phyloP scores from a whole-genome alignment of 768 basidiomycete genomes.

The Rossbeevera mucosa region DNA sequence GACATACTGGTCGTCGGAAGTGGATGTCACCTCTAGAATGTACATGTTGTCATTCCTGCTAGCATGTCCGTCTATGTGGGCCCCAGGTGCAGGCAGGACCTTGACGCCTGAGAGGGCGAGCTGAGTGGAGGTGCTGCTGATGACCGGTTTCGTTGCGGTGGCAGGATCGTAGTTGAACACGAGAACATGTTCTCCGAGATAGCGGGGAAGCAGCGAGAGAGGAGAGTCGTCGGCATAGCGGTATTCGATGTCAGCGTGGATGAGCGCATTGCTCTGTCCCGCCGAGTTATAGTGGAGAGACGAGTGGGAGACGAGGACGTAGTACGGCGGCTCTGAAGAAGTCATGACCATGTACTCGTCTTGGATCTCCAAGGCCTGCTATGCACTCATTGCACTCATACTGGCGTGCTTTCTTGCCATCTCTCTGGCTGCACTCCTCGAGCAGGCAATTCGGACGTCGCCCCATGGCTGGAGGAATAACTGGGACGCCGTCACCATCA shows the following conservation, averaged over 20 bases:
- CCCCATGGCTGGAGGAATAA: slow-evolving; percentile 56
- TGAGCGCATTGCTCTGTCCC: slow-evolving; percentile 34
- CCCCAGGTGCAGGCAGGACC: slow-evolving; percentile 70
- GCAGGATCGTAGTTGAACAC: slow-evolving; percentile 66
- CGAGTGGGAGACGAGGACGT: slow-evolving; percentile 63
- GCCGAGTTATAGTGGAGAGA: slow-evolving; percentile 36
- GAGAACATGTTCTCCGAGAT: slow-evolving; percentile 64
- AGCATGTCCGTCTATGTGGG: slow-evolving; percentile 46
- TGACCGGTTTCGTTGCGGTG: slow-evolving; percentile 36
- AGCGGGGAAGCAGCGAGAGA: slow-evolving; percentile 54
- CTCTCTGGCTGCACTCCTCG: slow-evolving; percentile 61
- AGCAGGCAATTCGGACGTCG: slow-evolving; percentile 68
- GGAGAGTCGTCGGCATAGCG: slow-evolving; percentile 79
- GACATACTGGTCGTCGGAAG: slow-evolving; percentile 42
- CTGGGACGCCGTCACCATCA: slow-evolving; percentile 64
- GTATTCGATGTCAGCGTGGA: slow-evolving; percentile 74
- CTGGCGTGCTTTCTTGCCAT: slow-evolving; percentile 53
- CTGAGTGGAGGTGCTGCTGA: slow-evolving; percentile 47
- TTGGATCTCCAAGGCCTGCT: slow-evolving; percentile 52
- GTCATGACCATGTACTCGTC: slow-evolving; percentile 25
- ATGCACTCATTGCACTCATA: slow-evolving; percentile 48
- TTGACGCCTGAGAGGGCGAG: slow-evolving; percentile 55
- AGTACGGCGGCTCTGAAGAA: slow-evolving; percentile 48
- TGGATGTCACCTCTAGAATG: slow-evolving; percentile 60
- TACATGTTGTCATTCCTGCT: slow-evolving; percentile 66